Conservation (phyloP, 331 rosid species). For the Acacia pycnantha region DNA sequence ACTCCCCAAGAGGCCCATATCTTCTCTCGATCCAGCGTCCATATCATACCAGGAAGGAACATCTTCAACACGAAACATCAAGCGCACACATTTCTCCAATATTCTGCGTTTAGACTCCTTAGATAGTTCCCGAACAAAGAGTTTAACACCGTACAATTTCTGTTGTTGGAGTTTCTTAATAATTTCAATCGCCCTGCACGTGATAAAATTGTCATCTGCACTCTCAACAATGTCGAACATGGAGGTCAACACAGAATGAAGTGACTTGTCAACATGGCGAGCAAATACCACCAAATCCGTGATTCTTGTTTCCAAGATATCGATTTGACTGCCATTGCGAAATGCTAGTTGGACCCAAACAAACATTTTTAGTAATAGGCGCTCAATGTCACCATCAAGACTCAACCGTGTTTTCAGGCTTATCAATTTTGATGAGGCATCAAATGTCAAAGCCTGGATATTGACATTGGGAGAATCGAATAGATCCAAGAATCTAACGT, state of each 20-base stretch:
- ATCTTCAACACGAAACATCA: slow-evolving; percentile 10
- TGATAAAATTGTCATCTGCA: not conserved
- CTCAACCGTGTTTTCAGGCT: not conserved
- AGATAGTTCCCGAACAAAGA: not conserved
- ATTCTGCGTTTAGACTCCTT: not conserved
- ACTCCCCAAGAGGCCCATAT: not conserved
- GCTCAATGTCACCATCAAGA: not conserved
- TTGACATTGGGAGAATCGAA: not conserved
- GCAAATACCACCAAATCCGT: not conserved
- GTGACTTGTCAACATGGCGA: not conserved
- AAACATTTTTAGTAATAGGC: not conserved
- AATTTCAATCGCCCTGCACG: not conserved
- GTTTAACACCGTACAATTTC: not conserved
- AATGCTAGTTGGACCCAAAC: too few relatives aligned
- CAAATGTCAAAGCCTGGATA: not conserved
- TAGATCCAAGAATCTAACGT: not conserved
- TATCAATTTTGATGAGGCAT: not conserved
- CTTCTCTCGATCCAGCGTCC: not conserved
- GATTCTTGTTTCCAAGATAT: not conserved
- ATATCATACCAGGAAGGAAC: slow-evolving; percentile 13
- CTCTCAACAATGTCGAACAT: slow-evolving; percentile 13
- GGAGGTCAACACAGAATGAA: not conserved
- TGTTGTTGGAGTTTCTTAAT: not conserved
- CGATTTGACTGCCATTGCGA: not conserved
- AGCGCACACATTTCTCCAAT: not conserved